Percentiles rank a stretch among this genome's conserved stretches.
Evolutionary conservation across 495 filamentous ascomycete species (phyloP).

Genomic region (Rhizodiscina lignyota): DNA sequence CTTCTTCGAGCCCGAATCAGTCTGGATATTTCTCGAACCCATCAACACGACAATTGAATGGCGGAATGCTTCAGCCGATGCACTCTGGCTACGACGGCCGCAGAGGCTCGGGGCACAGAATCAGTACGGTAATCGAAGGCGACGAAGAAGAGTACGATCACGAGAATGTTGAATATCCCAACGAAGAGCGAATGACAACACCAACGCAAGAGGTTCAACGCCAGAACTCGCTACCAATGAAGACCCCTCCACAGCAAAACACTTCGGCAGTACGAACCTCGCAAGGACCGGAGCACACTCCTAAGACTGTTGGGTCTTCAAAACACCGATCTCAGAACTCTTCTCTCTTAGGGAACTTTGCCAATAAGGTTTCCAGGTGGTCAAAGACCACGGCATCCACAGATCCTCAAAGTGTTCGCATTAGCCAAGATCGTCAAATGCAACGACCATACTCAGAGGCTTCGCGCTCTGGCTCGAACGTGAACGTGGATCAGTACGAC

Average conservation of each 20-base stretch:
- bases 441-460: conserved; percentile 35
- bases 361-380: conserved; percentile 87
- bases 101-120: conserved; percentile 54
- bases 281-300: conserved; percentile 61
- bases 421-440: conserved; percentile 26
- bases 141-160: conserved; percentile 20
- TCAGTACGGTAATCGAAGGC: conserved; percentile 71
- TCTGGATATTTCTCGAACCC: conserved; percentile 61
- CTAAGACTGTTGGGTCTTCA: conserved; percentile 48
- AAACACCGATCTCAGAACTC: conserved; percentile 87
- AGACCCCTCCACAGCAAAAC: conserved; percentile 39
- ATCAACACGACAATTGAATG: conserved; percentile 44
- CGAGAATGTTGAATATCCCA: conserved; percentile 15
- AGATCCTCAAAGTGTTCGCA: conserved; percentile 24
- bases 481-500: conserved; percentile 40
- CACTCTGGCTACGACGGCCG: conserved; percentile 39
- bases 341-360: conserved; percentile 44
- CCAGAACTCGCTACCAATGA: conserved; percentile 32
- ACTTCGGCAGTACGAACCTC: conserved; percentile 24
- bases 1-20: conserved; percentile 55
- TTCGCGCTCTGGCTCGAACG: conserved; percentile 52
- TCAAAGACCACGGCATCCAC: conserved; percentile 88
- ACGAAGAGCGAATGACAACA: conserved; percentile 22
- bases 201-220: conserved; percentile 22
- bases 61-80: conserved; percentile 12